Percentiles rank a stretch among this genome's conserved stretches.
phyloP scores from a whole-genome alignment of 805 yeast genomes.

The Jamesozyma rosinii region DNA sequence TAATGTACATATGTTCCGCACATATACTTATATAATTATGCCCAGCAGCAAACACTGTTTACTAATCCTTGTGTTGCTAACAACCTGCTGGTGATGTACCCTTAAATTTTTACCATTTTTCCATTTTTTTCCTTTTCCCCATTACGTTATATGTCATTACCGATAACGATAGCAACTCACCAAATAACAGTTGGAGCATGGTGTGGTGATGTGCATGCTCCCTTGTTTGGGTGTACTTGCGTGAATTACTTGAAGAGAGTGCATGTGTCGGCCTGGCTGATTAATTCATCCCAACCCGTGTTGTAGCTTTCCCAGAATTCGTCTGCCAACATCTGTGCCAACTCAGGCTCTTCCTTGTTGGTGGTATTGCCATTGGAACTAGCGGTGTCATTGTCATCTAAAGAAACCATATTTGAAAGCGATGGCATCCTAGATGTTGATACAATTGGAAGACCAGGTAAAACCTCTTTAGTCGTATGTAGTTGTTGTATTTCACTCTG shows the following conservation, averaged over 20 bases:
- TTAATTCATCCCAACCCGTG: conserved; percentile 15
- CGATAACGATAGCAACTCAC: too few relatives aligned
- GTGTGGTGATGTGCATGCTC: too few relatives aligned
- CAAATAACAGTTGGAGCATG: too few relatives aligned
- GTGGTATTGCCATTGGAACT: neutral
- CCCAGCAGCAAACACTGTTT: too few relatives aligned
- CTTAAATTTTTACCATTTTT: neutral
- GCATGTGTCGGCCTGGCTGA: conserved; percentile 4
- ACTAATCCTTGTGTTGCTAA: too few relatives aligned
- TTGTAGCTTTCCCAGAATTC: conserved; percentile 22
- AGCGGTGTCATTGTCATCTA: neutral
- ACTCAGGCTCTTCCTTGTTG: conserved; percentile 2
- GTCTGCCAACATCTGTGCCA: conserved; percentile 13
- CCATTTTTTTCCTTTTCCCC: too few relatives aligned
- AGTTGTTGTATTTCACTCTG: neutral
- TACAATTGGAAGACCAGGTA: neutral
- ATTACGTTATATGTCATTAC: too few relatives aligned
- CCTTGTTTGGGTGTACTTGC: too few relatives aligned
- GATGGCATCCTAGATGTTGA: neutral
- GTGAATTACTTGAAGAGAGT: neutral
- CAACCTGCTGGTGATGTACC: neutral
- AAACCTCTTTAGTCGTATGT: neutral
- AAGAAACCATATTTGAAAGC: too few relatives aligned
- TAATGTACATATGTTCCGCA: too few relatives aligned
- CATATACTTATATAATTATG: too few relatives aligned